Percentiles rank a stretch among this genome's conserved stretches.
Conservation (phyloP, 345 rosid species). For the Psidium guajava region DNA sequence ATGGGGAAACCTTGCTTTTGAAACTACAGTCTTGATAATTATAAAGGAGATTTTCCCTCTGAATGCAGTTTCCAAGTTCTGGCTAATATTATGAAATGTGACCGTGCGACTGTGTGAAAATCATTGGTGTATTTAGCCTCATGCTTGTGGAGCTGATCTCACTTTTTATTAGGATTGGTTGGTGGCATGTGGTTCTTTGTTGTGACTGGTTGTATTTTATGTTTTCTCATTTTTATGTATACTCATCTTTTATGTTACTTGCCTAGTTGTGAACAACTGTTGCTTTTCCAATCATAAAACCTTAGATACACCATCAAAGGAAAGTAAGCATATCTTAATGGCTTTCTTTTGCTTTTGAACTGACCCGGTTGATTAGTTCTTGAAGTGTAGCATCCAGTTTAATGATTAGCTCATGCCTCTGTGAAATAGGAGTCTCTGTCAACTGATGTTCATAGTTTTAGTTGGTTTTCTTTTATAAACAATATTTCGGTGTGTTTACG, state of each 20-base stretch:
- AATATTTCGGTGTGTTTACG: background rate
- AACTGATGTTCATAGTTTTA: background rate
- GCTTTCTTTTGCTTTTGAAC: background rate
- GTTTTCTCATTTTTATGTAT: background rate
- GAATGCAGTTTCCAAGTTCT: background rate
- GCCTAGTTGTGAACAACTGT: background rate
- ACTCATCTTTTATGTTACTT: background rate
- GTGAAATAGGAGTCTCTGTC: background rate
- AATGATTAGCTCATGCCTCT: background rate
- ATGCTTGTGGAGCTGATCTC: background rate
- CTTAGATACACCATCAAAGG: background rate
- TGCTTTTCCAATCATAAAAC: background rate
- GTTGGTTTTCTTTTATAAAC: background rate
- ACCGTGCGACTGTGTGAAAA: background rate
- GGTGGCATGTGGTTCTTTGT: background rate
- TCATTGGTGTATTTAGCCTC: background rate
- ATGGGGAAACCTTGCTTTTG: background rate
- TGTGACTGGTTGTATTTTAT: background rate
- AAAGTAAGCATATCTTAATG: background rate
- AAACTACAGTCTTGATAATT: background rate
- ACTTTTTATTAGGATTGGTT: background rate
- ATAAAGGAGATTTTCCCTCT: background rate
- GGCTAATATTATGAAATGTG: background rate
- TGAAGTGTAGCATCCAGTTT: background rate
- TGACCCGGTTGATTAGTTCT: background rate